Percentiles rank a stretch among this genome's conserved stretches.
Conservation (phyloP, 495 filamentous ascomycete genomes). For the Daldinia childiae region DNA sequence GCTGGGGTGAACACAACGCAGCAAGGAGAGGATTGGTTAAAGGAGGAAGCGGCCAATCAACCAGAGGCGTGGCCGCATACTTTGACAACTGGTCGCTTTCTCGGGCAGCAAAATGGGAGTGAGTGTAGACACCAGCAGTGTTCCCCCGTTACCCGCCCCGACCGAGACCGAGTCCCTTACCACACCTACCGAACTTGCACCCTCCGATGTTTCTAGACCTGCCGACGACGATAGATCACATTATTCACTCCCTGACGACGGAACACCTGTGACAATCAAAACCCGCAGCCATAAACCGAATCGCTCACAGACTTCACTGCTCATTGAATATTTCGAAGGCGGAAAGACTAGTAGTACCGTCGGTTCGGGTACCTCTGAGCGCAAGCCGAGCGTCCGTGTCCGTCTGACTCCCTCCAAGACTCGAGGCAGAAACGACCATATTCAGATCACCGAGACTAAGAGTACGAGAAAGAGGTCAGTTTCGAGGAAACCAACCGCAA, state of each 20-base stretch:
- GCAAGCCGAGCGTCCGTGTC: conserved; percentile 92
- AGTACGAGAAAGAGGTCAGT: conserved; percentile 62
- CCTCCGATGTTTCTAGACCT: conserved; percentile 80
- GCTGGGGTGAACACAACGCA: conserved; percentile 30
- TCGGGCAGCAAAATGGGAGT: conserved; percentile 70
- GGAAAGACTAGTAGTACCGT: conserved; percentile 69
- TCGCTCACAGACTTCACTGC: conserved; percentile 86
- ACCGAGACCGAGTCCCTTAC: conserved; percentile 77
- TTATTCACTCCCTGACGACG: conserved; percentile 95
- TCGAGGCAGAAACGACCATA: conserved; percentile 69
- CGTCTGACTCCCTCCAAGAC: conserved; percentile 84
- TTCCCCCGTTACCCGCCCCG: conserved; percentile 75
- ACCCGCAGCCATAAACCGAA: conserved; percentile 71
- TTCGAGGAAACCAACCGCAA: conserved; percentile 68
- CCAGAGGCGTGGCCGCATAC: conserved; percentile 34
- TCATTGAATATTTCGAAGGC: conserved; percentile 98
- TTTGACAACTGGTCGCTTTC: conserved; percentile 33
- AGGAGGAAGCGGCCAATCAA: conserved; percentile 38
- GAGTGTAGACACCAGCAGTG: conserved; percentile 73
- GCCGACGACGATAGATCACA: conserved; percentile 70
- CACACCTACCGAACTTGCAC: conserved; percentile 65
- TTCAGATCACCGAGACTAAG: conserved; percentile 82
- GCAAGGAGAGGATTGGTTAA: conserved; percentile 34
- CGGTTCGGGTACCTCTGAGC: conserved; percentile 44
- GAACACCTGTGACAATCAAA: conserved; percentile 87